Evolutionary conservation across 257 asterid genomes (phyloP).

Genomic region (Forsythia viridissima): DNA sequence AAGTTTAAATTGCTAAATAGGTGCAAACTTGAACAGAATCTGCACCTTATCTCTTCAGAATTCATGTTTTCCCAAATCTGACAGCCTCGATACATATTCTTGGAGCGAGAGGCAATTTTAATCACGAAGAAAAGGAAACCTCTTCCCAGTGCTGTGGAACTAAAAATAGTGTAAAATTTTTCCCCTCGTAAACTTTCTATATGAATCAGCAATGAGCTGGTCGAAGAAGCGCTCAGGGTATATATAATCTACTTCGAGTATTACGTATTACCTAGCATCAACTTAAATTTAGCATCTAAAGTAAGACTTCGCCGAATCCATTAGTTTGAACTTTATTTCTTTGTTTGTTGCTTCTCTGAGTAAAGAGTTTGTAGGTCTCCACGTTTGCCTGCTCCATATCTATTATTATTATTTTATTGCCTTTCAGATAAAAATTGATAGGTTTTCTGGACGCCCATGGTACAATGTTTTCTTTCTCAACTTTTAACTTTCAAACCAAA

Average conservation of each 20-base stretch:
- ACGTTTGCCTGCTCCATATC: neutral
- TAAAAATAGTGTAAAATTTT: neutral
- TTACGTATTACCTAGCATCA: neutral
- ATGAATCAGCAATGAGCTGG: neutral
- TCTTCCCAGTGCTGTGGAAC: neutral
- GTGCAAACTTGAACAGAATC: neutral
- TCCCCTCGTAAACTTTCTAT: neutral
- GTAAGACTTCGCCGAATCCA: neutral
- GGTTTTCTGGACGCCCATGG: neutral
- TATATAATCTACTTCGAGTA: neutral
- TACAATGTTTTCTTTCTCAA: neutral
- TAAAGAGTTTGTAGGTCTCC: neutral
- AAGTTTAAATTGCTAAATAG: neutral
- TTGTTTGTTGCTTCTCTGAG: neutral
- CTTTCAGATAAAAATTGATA: neutral
- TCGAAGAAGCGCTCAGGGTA: neutral
- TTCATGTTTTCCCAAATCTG: neutral
- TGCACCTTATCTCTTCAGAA: neutral
- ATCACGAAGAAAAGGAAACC: neutral
- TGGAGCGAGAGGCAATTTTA: neutral
- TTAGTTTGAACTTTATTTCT: neutral
- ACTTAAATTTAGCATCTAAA: neutral
- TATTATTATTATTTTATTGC: neutral
- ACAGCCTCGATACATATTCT: neutral
- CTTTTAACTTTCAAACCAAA: neutral